Percentiles rank a stretch among this genome's conserved stretches.
phyloP scores from a whole-genome alignment of 768 basidiomycete species.

The Guyanaporus albipodus region DNA sequence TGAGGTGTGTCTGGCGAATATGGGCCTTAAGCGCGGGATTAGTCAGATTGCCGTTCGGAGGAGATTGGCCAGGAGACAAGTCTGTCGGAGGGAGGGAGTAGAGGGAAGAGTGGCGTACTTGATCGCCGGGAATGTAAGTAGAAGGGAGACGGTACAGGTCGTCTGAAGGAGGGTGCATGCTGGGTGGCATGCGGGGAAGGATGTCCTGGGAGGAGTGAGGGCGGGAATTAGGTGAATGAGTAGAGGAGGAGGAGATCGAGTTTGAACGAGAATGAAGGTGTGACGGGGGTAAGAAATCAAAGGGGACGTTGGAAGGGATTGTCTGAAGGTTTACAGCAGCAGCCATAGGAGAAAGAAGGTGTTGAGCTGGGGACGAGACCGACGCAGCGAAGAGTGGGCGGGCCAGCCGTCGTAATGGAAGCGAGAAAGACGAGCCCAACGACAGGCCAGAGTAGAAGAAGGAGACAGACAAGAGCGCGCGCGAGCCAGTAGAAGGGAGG shows the following conservation, averaged over 20 bases:
- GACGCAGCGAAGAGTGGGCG: conserved; percentile 37
- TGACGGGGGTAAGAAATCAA: conserved; percentile 65
- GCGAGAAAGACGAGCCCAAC: conserved; percentile 13
- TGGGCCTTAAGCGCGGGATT: conserved; percentile 78
- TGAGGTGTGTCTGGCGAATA: conserved; percentile 69
- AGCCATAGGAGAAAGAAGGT: conserved; percentile 54
- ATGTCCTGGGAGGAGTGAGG: conserved; percentile 75
- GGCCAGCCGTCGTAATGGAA: conserved; percentile 49
- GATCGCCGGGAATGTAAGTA: conserved; percentile 42
- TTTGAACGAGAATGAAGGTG: conserved; percentile 71
- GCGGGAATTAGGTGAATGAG: conserved; percentile 67
- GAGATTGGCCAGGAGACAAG: conserved; percentile 54
- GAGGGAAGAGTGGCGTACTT: conserved; percentile 42
- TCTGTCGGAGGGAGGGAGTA: conserved; percentile 41
- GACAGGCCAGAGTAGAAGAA: conserved; percentile 23
- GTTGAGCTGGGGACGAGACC: conserved; percentile 30
- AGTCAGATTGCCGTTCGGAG: conserved; percentile 70
- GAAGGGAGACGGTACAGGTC: conserved; percentile 74
- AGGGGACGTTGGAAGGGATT: conserved; percentile 61
- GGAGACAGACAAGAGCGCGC: conserved; percentile 16
- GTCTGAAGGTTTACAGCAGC: conserved; percentile 74
- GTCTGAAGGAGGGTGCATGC: conserved; percentile 51
- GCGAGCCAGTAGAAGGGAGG: conserved; percentile 2
- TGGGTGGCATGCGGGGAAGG: conserved; percentile 49
- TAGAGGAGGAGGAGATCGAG: conserved; percentile 73